Percentiles rank a stretch among this genome's conserved stretches.
Evolutionary conservation across 768 basidiomycete species (phyloP).

Genomic region (Dendrothele bispora): DNA sequence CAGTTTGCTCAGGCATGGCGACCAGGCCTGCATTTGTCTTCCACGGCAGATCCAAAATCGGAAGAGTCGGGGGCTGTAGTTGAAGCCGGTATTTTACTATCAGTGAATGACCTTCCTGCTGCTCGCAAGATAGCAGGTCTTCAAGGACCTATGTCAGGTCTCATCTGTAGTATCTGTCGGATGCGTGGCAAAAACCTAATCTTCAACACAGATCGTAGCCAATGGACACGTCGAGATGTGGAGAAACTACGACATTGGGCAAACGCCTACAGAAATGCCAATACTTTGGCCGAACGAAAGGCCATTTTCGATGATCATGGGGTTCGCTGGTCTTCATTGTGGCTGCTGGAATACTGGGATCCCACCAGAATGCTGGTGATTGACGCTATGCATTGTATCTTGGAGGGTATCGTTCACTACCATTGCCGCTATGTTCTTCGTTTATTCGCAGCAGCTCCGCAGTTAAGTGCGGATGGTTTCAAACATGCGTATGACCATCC

Average conservation of each 20-base stretch:
- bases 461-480: neutral
- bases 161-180: slow-evolving; percentile 30
- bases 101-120: slow-evolving; percentile 31
- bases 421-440: slow-evolving; percentile 28
- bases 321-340: slow-evolving; percentile 28
- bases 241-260: slow-evolving; percentile 16
- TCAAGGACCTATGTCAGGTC: slow-evolving; percentile 10
- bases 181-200: slow-evolving; percentile 19
- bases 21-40: slow-evolving; percentile 23
- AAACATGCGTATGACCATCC: slow-evolving; percentile 1
- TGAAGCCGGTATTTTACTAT: slow-evolving; percentile 19
- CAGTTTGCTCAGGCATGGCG: slow-evolving; percentile 32
- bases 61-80: slow-evolving; percentile 8
- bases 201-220: slow-evolving; percentile 19
- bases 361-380: slow-evolving; percentile 26
- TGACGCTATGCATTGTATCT: slow-evolving; percentile 42
- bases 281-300: slow-evolving; percentile 10
- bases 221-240: slow-evolving; percentile 21
- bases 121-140: slow-evolving; percentile 26
- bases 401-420: slow-evolving; percentile 28
- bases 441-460: neutral
- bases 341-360: slow-evolving; percentile 40
- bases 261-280: slow-evolving; percentile 21
- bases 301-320: slow-evolving; percentile 19
- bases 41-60: slow-evolving; percentile 14